Base-by-base conservation (phyloP, 257 asterid genomes). In the Salvia rosmarinus region DNA sequence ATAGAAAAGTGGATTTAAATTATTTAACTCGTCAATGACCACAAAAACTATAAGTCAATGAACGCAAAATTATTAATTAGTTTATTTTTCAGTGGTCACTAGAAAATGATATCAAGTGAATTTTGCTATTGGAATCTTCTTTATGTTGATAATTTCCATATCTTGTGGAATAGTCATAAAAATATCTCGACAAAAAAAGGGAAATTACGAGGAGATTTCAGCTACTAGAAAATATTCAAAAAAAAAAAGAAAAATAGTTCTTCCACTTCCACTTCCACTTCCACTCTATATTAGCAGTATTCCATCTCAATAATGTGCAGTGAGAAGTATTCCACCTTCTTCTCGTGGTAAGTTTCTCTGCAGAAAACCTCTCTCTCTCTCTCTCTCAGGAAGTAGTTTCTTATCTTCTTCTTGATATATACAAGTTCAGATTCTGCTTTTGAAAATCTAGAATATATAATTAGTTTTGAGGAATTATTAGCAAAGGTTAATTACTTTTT, bases 131-230 rank as follows among this genome's bases (percentile, higher is more conserved):
- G 43, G 43, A 58, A 58, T 14, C 42, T 58, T 58, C 64, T 28
- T 28, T 28, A 13, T 44, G 19, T 23, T 32, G n/a, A 61, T 62
- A 39, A 34, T 67, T 67, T 67, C 63, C 62, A 32, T 17, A 50
- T 37, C 72, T 11, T 19, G 20, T 51, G 40, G 64, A 37, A 19
- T 21, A 51, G n/a, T 49, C 12, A 35, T 35, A 10, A 19, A 16
- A 2, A 67, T 16, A 12, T 13, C 1, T 56, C 13, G 14, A 68
- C 52, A n/a, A n/a, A 3, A 21, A 49, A 42, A 3, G 4, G 14
- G 58, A 51, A 51, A 51, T 20, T 51, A 2, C 58, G 14, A 51
- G 13, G 58, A 8, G 14, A 51, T 51, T 71, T 59, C 76, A 6
- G 4, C 17, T 16, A 40, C 34, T n/a, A 3, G 13, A 58, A 21